Conservation (phyloP, 225 moss, liverwort and hornwort genomes). For the Polytrichum commune region DNA sequence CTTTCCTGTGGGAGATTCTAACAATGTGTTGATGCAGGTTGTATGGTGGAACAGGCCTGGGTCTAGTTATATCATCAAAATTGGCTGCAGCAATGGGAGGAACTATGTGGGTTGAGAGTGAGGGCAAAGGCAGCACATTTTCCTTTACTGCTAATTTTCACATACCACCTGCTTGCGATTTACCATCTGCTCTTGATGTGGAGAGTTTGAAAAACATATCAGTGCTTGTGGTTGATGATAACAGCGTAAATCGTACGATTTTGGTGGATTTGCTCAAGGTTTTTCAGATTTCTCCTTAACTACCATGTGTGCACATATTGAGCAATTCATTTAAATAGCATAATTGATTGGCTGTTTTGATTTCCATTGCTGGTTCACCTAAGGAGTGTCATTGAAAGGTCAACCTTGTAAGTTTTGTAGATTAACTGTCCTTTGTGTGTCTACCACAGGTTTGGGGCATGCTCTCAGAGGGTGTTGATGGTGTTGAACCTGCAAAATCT, state of each 20-base stretch:
- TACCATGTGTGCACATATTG: too few relatives aligned
- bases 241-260: conserved; percentile 45
- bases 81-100: conserved; percentile 62
- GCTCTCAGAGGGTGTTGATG: conserved; percentile 56
- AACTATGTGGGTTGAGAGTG: conserved; percentile 67
- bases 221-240: conserved; percentile 63
- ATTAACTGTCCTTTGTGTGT: not conserved
- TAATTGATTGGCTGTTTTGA: too few relatives aligned
- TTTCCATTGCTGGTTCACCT: too few relatives aligned
- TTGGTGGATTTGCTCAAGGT: conserved; percentile 60
- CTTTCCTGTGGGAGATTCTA: too few relatives aligned
- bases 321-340: too few relatives aligned
- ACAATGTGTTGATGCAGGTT: conserved; percentile 21
- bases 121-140: conserved; percentile 60
- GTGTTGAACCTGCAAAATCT: conserved; percentile 49
- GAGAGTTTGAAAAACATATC: conserved; percentile 41
- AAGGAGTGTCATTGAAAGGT: too few relatives aligned
- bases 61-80: conserved; percentile 63
- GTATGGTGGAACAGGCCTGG: conserved; percentile 63
- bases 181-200: conserved; percentile 49
- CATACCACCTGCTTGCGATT: conserved; percentile 59
- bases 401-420: too few relatives aligned
- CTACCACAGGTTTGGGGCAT: conserved; percentile 55
- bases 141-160: conserved; percentile 57
- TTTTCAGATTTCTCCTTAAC: conserved; percentile 5